These are phyloP conservation scores for Sedum album DNA, from an alignment of 164 flowering plant species.

Conservation along the genomic window DNA sequence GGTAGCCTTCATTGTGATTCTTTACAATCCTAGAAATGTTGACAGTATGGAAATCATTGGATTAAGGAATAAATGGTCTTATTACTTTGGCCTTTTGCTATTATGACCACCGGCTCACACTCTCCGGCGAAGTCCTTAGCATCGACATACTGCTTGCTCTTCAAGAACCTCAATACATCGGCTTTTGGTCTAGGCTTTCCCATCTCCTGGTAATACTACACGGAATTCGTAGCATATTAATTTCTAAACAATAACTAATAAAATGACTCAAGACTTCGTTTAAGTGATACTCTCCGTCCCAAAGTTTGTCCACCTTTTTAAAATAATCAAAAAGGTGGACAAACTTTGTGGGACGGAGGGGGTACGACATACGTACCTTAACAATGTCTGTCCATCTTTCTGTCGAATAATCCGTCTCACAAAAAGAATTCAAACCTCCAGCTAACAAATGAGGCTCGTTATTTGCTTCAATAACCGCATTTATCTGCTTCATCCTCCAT, in stretches of 20 bases:
- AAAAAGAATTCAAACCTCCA: conserved; percentile 85
- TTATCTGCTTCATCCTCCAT: conserved; percentile 93
- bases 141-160: conserved; percentile 61
- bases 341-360: too few species aligned
- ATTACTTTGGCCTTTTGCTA: conserved; percentile 93
- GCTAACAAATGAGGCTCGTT: conserved; percentile 69
- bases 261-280: not conserved
- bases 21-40: too few species aligned
- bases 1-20: not conserved
- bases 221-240: not conserved
- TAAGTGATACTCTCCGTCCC: too few species aligned
- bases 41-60: too few species aligned
- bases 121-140: conserved; percentile 85
- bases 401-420: conserved; percentile 71
- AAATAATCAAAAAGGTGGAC: too few species aligned
- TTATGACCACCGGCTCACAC: conserved; percentile 81
- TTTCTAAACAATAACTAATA: not conserved
- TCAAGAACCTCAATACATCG: conserved; percentile 73
- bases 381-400: conserved; percentile 92
- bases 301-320: too few species aligned
- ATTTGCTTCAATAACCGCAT: conserved; percentile 52
- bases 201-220: conserved; percentile 85
- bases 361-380: conserved; percentile 38
- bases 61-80: not conserved
- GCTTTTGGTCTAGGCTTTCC: conserved; percentile 89